Evolutionary conservation across 257 asterid genomes (phyloP), one percentile per base, ranked within the genome.

Genomic region (Scutellaria baicalensis): DNA sequence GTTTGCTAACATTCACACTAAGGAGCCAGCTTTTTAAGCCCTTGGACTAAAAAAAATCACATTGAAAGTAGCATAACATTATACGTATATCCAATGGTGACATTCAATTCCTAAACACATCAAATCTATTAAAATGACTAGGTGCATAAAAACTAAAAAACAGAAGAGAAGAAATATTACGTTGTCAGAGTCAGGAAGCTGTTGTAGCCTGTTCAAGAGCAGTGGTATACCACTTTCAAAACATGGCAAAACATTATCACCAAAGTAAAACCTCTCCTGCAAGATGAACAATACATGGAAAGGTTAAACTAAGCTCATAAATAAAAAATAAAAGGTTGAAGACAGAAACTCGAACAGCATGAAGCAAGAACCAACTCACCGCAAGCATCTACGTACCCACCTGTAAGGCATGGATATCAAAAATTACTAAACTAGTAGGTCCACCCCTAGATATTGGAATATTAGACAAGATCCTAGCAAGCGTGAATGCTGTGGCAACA

Each of bases 371-470:
- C 18, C 3, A 9, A 68, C 52, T 57, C 69, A 49, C 76, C 38
- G 67, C 56, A 45, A 59, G 59, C 47, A 65, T 51, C 51, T 11
- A 57, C n/a, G 35, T 7, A 44, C 72, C 62, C 66, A 93, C 98
- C 93, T 93, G 98, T 81, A 93, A 86, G 65, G 99, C 99, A 85
- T 94, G 99, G 78, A 94, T 94, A 82, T 94, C 99, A 66, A 89
- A 94, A 61, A 84, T 84, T 8, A 94, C 97, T 83, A 94, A 84
- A 72, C 91, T 94, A 55, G 98, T 86, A 67, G 99, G 99, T 16
- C 99, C 99, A 33, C 99, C 99, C 82, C 83, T 80, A 10, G 87
- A 87, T 74, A 91, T 90, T 11, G 99, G 99, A 75, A 83, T 84
- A 69, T 88, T 88, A 18, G 99, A 94, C 81, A 94, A 79, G 82